Conservation (phyloP, 805 yeast species). For the Jamesozyma lodderae region DNA sequence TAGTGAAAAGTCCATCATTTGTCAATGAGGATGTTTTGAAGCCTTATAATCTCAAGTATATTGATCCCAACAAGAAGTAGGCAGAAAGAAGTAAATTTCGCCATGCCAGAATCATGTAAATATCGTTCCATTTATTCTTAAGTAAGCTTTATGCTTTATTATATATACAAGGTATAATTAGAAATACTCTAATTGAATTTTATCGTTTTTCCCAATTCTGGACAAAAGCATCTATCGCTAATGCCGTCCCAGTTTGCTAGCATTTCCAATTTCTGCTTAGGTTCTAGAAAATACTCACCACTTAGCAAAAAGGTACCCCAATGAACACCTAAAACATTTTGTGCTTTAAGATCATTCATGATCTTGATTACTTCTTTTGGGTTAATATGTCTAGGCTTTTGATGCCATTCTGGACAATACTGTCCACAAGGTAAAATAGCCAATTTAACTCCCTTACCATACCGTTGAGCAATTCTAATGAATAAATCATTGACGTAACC, state of each 20-base stretch:
- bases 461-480: conserved; percentile 50
- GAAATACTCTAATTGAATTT: conserved; percentile 29
- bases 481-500: conserved; percentile 78
- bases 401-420: conserved; percentile 92
- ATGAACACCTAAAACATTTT: conserved; percentile 75
- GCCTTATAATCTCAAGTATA: conserved; percentile 37
- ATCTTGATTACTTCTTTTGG: conserved; percentile 71
- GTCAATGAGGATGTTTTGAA: conserved; percentile 44
- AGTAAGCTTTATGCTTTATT: not conserved
- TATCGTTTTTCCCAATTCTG: conserved; percentile 68
- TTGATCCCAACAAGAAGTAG: not conserved
- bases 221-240: conserved; percentile 41
- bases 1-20: conserved; percentile 75
- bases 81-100: not conserved
- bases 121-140: not conserved
- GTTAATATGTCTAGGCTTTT: conserved; percentile 76
- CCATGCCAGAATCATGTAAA: not conserved
- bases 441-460: conserved; percentile 49
- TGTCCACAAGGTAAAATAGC: conserved; percentile 91
- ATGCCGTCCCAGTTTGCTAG: conserved; percentile 36
- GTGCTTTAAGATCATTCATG: conserved; percentile 51
- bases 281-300: conserved; percentile 82
- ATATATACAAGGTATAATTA: not conserved
- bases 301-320: conserved; percentile 94
- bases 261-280: conserved; percentile 49